Percentiles rank a stretch among this genome's conserved stretches.
Evolutionary conservation across 1,284 basidiomycete species (phyloP).

Genomic region (Vanrija sp.): DNA sequence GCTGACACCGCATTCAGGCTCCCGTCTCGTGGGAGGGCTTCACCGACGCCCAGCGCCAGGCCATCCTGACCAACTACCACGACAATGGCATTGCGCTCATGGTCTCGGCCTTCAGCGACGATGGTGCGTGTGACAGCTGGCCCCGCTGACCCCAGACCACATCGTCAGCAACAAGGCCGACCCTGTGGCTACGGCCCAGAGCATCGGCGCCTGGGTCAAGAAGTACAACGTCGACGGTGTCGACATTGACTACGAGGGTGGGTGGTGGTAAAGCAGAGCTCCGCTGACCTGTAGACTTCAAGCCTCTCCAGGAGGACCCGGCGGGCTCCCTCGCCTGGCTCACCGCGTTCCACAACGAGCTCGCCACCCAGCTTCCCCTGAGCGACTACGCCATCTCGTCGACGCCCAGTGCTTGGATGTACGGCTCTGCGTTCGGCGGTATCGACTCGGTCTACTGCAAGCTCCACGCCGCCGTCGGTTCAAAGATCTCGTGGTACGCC

Average conservation of each 20-base stretch:
- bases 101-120: slow-evolving; percentile 52
- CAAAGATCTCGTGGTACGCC: slow-evolving; percentile 31
- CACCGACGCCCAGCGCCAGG: slow-evolving; percentile 23
- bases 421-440: slow-evolving; percentile 11
- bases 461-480: slow-evolving; percentile 36
- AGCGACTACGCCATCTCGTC: slow-evolving; percentile 42
- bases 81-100: slow-evolving; percentile 50
- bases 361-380: slow-evolving; percentile 35
- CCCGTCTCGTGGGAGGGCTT: slow-evolving; percentile 43
- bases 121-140: slow-evolving; percentile 19
- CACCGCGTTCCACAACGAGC: slow-evolving; percentile 39
- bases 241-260: slow-evolving; percentile 53
- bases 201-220: slow-evolving; percentile 46
- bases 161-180: slow-evolving; percentile 43
- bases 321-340: slow-evolving; percentile 16
- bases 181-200: slow-evolving; percentile 38
- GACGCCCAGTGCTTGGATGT: slow-evolving; percentile 27
- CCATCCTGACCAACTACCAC: slow-evolving; percentile 47
- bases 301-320: slow-evolving; percentile 6
- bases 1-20: slow-evolving; percentile 13
- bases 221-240: slow-evolving; percentile 52
- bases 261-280: neutral
- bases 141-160: slow-evolving; percentile 23
- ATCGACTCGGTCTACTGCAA: slow-evolving; percentile 32
- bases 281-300: slow-evolving; percentile 6